Percentiles rank a stretch among this genome's conserved stretches.
Evolutionary conservation across 768 basidiomycete species (phyloP).

Genomic region (Auricularia cornea): DNA sequence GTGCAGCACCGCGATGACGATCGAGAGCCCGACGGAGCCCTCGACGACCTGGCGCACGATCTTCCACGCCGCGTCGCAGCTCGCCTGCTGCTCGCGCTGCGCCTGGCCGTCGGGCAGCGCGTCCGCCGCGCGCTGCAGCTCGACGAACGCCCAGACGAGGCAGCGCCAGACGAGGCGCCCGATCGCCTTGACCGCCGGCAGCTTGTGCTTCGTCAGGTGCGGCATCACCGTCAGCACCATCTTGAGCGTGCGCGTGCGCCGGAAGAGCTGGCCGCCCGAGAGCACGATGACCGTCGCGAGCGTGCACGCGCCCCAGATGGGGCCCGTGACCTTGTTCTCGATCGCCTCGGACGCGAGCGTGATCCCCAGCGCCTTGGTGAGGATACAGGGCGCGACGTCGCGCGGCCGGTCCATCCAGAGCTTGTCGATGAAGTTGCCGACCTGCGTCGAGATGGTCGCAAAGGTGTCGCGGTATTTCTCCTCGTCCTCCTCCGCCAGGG

Average conservation of each 20-base stretch:
- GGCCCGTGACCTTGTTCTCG: conserved; percentile 30
- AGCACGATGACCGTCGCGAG: conserved; percentile 57
- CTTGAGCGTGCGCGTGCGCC: conserved; percentile 29
- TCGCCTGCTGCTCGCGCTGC: conserved; percentile 20
- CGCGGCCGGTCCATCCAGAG: neutral
- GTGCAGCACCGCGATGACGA: conserved; percentile 47
- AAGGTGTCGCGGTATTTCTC: neutral
- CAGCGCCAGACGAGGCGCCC: conserved; percentile 56
- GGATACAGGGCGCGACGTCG: neutral
- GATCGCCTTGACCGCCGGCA: conserved; percentile 54
- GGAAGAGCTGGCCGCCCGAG: conserved; percentile 42
- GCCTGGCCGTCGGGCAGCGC: conserved; percentile 10
- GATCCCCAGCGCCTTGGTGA: neutral
- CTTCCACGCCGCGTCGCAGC: conserved; percentile 37
- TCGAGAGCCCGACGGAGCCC: conserved; percentile 49
- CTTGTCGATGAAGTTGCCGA: conserved; percentile 34
- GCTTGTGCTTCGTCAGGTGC: conserved; percentile 51
- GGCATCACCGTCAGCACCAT: conserved; percentile 43
- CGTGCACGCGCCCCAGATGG: conserved; percentile 68
- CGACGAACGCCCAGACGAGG: conserved; percentile 48
- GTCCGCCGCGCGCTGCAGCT: conserved; percentile 21
- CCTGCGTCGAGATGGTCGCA: neutral
- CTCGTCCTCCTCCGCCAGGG: neutral
- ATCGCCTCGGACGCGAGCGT: neutral
- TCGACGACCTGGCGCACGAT: conserved; percentile 45